Conservation (phyloP, 495 filamentous ascomycete species). For the Talaromyces thailandensis region DNA sequence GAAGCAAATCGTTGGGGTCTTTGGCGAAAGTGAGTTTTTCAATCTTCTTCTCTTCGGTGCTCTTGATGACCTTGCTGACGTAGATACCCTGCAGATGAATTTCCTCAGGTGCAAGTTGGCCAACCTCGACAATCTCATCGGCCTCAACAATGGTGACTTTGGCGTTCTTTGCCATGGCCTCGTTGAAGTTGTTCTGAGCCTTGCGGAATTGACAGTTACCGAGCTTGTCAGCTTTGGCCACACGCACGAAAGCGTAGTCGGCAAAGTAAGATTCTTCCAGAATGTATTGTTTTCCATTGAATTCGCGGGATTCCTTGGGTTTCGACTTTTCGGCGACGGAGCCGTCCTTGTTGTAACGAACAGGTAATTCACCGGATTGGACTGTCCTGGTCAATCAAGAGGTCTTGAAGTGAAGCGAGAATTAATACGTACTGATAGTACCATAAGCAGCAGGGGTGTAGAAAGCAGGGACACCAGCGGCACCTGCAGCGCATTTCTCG, state of each 20-base stretch:
- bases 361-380: slow-evolving; percentile 78
- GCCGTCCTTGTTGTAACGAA: slow-evolving; percentile 70
- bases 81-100: slow-evolving; percentile 85
- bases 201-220: slow-evolving; percentile 94
- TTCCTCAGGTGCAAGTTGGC: slow-evolving; percentile 65
- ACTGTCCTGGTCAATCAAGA: slow-evolving; percentile 19
- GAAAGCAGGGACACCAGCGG: slow-evolving; percentile 81
- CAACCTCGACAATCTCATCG: slow-evolving; percentile 85
- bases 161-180: slow-evolving; percentile 85
- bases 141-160: slow-evolving; percentile 90
- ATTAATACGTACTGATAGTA: slow-evolving; percentile 42
- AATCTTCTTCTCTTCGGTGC: slow-evolving; percentile 63
- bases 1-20: slow-evolving; percentile 43
- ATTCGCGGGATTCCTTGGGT: slow-evolving; percentile 75
- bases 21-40: slow-evolving; percentile 72
- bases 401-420: not conserved
- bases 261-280: slow-evolving; percentile 77
- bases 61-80: slow-evolving; percentile 74
- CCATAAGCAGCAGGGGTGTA: slow-evolving; percentile 82
- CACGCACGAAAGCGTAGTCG: slow-evolving; percentile 84
- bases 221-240: slow-evolving; percentile 74
- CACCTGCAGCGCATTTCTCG: slow-evolving; percentile 75
- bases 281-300: slow-evolving; percentile 72
- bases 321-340: slow-evolving; percentile 60
- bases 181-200: slow-evolving; percentile 85